Base-by-base conservation (phyloP, 306 rosid species). In the Biancaea sappan region DNA sequence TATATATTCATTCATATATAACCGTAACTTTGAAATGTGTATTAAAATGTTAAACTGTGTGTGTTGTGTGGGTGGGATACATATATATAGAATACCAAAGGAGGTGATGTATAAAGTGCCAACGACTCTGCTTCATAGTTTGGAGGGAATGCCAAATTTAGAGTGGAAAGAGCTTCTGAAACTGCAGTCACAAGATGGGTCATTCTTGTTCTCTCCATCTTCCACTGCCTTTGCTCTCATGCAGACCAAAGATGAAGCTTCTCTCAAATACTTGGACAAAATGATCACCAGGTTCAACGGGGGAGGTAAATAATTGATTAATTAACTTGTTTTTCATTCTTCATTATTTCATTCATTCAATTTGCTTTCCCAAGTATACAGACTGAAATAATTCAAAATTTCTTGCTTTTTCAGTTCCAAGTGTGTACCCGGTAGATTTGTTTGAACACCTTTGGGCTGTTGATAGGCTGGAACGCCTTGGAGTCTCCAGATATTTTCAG, bases 11-110 rank as follows among this genome's bases (percentile, higher is more conserved):
- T 44, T 14, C 50, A 44, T n/a, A n/a, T n/a, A n/a, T 44, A 15
- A 44, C 19, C 19, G 6, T 44, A 15, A 14, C 50, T 26, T 14
- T 26, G 19, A 2, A 6, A 8, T 6, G 14, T 16, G 28, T 25
- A 28, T 15, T 47, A 14, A 12, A 53, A 28, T 54, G 12, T 22
- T 24, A 24, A 25, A 54, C 61, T 54, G n/a, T n/a, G 31, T 48
- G 57, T 44, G 71, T 16, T 37, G 31, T 41, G 50, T 4, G 57
- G 6, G 4, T 3, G 35, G 25, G 28, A 13, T 21, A n/a, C n/a
- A n/a, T n/a, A n/a, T n/a, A n/a, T n/a, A n/a, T n/a, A 92, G 97
- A 87, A 92, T 92, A 67, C 96, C 97, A 19, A 86, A 53, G 77
- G 94, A 92, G 12, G 80, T 89, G 62, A 60, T 92, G 90, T 92